A percentile compares a stretch with the other conserved stretches of the same genome.
phyloP scores from a whole-genome alignment of 495 filamentous ascomycete genomes.

The Penicillium paxilli region DNA sequence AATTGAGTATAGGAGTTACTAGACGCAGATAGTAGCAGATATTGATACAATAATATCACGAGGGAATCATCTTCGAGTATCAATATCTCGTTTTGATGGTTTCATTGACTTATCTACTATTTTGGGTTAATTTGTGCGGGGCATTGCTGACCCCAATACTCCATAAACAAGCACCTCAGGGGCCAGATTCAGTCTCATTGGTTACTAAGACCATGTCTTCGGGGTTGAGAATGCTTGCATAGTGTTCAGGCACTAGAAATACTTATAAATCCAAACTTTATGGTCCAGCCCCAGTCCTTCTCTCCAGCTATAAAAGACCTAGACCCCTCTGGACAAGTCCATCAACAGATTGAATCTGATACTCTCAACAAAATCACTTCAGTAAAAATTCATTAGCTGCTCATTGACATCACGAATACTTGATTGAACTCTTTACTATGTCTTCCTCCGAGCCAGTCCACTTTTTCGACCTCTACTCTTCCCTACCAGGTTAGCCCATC shows the following conservation, averaged over 20 bases:
- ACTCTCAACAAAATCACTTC: not conserved
- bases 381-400: not conserved
- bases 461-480: slow-evolving; percentile 40
- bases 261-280: not conserved
- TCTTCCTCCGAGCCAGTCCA: slow-evolving; percentile 30
- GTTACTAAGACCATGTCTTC: too few relatives aligned
- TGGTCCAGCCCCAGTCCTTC: not conserved
- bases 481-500: slow-evolving; percentile 27
- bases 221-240: too few relatives aligned
- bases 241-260: not conserved
- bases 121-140: not conserved
- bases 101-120: too few relatives aligned
- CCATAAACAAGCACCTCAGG: too few relatives aligned
- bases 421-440: slow-evolving; percentile 21
- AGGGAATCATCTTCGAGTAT: too few relatives aligned
- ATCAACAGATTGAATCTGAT: not conserved
- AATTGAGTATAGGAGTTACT: too few relatives aligned
- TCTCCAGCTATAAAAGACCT: not conserved
- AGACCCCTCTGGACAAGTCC: not conserved
- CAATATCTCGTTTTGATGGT: too few relatives aligned
- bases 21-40: too few relatives aligned
- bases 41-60: too few relatives aligned
- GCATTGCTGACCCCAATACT: too few relatives aligned
- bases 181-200: not conserved
- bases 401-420: not conserved